Conservation (phyloP, 2,329 filamentous ascomycete genomes). For the Cladorrhinum sp. region DNA sequence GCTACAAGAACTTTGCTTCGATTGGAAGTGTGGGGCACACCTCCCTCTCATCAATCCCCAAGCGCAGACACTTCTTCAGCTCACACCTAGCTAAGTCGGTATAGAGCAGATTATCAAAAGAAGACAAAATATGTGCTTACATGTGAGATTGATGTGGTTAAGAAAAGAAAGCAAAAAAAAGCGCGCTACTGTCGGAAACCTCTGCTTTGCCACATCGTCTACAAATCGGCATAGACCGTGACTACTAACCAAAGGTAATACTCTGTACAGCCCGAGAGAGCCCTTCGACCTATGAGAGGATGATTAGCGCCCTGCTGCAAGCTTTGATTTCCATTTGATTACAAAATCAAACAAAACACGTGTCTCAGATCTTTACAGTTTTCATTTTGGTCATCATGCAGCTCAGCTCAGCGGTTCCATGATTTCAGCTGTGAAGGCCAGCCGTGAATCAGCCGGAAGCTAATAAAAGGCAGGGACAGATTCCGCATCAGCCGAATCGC, state of each 20-base stretch:
- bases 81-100: not conserved
- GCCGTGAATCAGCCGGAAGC: not conserved
- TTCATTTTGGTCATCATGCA: conserved; percentile 47
- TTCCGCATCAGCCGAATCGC: conserved; percentile 4
- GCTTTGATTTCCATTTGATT: conserved; percentile 9
- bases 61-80: not conserved
- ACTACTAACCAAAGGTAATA: not conserved
- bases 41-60: not conserved
- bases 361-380: conserved; percentile 78
- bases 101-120: not conserved
- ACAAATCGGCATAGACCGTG: conserved; percentile 15
- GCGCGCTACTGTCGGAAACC: conserved; percentile 14
- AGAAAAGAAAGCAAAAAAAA: too few species aligned
- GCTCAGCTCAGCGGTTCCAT: conserved; percentile 50
- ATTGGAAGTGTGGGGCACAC: not conserved
- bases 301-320: conserved; percentile 10
- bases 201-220: conserved; percentile 19
- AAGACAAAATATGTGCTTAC: not conserved
- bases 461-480: conserved; percentile 17
- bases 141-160: not conserved
- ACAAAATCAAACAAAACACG: conserved; percentile 8
- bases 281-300: conserved; percentile 5
- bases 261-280: conserved; percentile 4
- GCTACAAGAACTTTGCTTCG: not conserved
- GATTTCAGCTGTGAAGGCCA: conserved; percentile 10